These are phyloP conservation scores for Crepidotus variabilis DNA, from an alignment of 768 basidiomycete genomes.

Conservation along the genomic window DNA sequence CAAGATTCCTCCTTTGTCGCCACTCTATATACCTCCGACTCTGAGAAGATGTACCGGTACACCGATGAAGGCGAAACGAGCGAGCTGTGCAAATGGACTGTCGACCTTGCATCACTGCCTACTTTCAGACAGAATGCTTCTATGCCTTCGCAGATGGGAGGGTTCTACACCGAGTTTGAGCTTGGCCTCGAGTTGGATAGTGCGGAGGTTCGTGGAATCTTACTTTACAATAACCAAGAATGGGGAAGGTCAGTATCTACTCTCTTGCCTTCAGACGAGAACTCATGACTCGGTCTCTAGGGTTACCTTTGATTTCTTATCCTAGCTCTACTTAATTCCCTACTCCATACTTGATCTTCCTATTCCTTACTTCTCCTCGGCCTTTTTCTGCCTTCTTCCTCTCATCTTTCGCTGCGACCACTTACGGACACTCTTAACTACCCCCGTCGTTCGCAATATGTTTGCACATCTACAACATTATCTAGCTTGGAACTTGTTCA, in stretches of 20 bases:
- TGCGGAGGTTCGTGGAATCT: constrained; percentile 79
- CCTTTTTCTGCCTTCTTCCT: neutral
- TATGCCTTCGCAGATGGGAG: constrained; percentile 43
- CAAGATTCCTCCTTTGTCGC: constrained; percentile 78
- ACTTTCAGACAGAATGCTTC: constrained; percentile 71
- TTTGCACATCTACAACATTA: neutral
- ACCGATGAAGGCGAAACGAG: constrained; percentile 78
- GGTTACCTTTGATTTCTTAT: constrained; percentile 47
- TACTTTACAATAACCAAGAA: constrained; percentile 72
- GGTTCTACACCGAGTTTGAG: constrained; percentile 87
- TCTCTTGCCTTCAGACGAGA: constrained; percentile 7
- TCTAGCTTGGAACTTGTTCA: neutral
- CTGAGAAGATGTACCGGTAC: constrained; percentile 75
- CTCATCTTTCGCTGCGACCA: neutral
- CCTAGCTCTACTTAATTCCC: constrained; percentile 17
- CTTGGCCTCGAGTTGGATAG: constrained; percentile 82
- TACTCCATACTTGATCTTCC: neutral
- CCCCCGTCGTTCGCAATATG: neutral
- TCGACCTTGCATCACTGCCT: constrained; percentile 74
- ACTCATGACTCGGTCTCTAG: constrained; percentile 20
- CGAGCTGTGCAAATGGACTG: constrained; percentile 85
- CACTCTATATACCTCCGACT: constrained; percentile 75
- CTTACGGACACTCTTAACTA: neutral
- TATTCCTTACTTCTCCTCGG: neutral
- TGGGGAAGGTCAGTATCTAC: constrained; percentile 65